Percentiles rank a stretch among this genome's conserved stretches.
phyloP scores from a whole-genome alignment of 1,139 yeast genomes.

The Suhomyces taliae region DNA sequence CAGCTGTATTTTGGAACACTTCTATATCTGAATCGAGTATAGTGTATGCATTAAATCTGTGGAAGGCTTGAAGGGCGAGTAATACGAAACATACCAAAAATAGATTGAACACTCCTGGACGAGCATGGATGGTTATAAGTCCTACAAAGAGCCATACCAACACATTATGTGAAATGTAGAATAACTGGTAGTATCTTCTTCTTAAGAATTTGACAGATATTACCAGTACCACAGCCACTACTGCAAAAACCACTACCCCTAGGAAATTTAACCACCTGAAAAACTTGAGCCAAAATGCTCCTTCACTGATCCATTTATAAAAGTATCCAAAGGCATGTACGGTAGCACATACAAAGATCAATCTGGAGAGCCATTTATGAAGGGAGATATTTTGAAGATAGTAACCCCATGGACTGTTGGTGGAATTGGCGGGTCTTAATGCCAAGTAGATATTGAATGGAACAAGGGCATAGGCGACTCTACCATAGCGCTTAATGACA shows the following conservation, averaged over 20 bases:
- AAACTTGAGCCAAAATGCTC: constrained; percentile 36
- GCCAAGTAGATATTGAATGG: constrained; percentile 66
- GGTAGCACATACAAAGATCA: constrained; percentile 51
- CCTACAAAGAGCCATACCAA: constrained; percentile 31
- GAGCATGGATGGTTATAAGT: constrained; percentile 40
- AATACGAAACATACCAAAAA: constrained; percentile 22
- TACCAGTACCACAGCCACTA: constrained; percentile 46
- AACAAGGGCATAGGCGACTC: constrained; percentile 63
- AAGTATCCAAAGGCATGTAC: constrained; percentile 62
- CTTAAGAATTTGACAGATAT: constrained; percentile 50
- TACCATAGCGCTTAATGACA: constrained; percentile 46
- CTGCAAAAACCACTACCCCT: constrained; percentile 57
- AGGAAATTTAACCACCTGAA: constrained; percentile 51
- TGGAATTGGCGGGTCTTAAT: constrained; percentile 49
- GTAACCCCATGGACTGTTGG: constrained; percentile 27
- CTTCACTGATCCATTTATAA: constrained; percentile 44
- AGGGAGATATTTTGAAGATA: constrained; percentile 58
- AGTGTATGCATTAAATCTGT: constrained; percentile 17
- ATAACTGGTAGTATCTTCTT: constrained; percentile 26
- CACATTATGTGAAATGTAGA: constrained; percentile 38
- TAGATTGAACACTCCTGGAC: constrained; percentile 42
- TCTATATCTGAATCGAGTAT: constrained; percentile 10
- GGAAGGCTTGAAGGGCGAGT: constrained; percentile 26
- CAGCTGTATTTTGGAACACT: constrained; percentile 12
- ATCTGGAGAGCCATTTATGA: constrained; percentile 82